A percentile compares a stretch with the other conserved stretches of the same genome.
Conservation (phyloP, 768 basidiomycete species). For the Lanmaoa pseudosensibilis region DNA sequence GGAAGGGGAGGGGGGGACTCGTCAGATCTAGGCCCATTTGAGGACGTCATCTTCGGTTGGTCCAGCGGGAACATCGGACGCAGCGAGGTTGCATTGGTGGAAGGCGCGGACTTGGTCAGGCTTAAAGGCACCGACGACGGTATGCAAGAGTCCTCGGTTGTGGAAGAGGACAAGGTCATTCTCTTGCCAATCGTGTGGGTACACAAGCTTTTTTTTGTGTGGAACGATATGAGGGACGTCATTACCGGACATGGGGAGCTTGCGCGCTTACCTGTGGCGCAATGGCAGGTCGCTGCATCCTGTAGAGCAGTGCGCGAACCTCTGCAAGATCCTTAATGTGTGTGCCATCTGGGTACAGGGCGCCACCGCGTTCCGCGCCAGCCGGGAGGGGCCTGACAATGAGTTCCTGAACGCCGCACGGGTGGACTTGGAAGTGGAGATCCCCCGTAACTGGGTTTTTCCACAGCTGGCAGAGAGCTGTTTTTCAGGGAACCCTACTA, state of each 20-base stretch:
- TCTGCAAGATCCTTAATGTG: constrained; percentile 70
- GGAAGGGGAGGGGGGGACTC: not conserved
- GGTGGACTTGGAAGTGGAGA: constrained; percentile 90
- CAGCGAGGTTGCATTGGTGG: constrained; percentile 61
- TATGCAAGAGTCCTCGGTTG: constrained; percentile 68
- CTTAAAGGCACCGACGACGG: constrained; percentile 65
- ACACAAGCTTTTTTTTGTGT: constrained; percentile 52
- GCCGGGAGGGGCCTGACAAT: constrained; percentile 71
- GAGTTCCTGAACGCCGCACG: constrained; percentile 68
- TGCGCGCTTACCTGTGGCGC: constrained; percentile 55
- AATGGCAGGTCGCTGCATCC: constrained; percentile 88
- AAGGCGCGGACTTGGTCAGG: constrained; percentile 48
- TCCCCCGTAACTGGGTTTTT: constrained; percentile 85
- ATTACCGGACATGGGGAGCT: not conserved
- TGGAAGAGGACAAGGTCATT: constrained; percentile 70
- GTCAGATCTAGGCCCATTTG: constrained; percentile 39
- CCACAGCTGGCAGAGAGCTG: constrained; percentile 57
- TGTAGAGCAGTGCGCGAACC: constrained; percentile 75
- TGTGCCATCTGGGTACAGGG: constrained; percentile 82
- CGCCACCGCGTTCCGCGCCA: constrained; percentile 54
- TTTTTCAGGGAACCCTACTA: not conserved
- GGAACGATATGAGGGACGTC: not conserved
- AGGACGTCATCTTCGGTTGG: constrained; percentile 46
- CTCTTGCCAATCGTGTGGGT: constrained; percentile 84
- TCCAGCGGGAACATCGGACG: constrained; percentile 48